Evolutionary conservation across 2,329 filamentous ascomycete species (phyloP).

Genomic region (Microsporum canis): DNA sequence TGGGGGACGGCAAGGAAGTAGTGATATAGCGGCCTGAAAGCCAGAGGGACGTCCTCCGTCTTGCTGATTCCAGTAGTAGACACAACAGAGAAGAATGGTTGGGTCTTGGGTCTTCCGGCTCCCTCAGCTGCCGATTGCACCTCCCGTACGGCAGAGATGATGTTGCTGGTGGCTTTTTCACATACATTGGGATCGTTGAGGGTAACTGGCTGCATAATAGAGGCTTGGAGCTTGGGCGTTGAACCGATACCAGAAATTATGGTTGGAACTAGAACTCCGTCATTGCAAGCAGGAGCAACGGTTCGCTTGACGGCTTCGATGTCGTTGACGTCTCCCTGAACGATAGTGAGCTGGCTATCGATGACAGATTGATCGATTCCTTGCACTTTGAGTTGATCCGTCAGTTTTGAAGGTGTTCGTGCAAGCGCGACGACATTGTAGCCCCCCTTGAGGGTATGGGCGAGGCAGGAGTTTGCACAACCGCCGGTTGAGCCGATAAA

Average conservation of each 20-base stretch:
- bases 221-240: constrained; percentile 18
- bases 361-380: constrained; percentile 28
- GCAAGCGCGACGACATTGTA: constrained; percentile 39
- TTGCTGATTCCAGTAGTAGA: constrained; percentile 20
- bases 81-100: constrained; percentile 17
- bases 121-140: constrained; percentile 8
- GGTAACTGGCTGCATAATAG: constrained; percentile 16
- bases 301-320: constrained; percentile 30
- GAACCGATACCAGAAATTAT: constrained; percentile 37
- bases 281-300: constrained; percentile 21
- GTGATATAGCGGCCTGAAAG: constrained; percentile 16
- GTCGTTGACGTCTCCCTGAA: constrained; percentile 39
- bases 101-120: neutral
- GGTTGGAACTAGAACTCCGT: constrained; percentile 27
- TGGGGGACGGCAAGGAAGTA: constrained; percentile 20
- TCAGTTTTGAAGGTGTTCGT: constrained; percentile 41
- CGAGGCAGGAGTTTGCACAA: constrained; percentile 35
- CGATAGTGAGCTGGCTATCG: constrained; percentile 35
- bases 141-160: constrained; percentile 17
- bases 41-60: constrained; percentile 12
- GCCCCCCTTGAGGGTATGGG: constrained; percentile 34
- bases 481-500: constrained; percentile 46
- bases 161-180: constrained; percentile 15
- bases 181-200: constrained; percentile 21
- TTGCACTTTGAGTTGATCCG: constrained; percentile 31